Base-by-base conservation (phyloP, 2,329 filamentous ascomycete species). In the Calonectria montana region DNA sequence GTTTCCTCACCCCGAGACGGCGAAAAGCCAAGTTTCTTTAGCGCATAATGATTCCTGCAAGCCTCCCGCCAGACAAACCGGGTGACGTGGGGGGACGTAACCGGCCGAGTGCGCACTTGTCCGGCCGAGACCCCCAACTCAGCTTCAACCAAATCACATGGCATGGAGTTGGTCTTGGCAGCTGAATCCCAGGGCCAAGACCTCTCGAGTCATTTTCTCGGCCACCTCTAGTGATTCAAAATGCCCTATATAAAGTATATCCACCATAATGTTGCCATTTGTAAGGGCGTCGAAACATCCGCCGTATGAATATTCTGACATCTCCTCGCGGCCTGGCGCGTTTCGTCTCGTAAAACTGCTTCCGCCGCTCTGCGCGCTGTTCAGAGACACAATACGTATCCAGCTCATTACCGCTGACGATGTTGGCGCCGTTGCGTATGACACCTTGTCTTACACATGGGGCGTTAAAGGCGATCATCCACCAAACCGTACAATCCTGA, bases 381-480 rank as follows among this genome's bases (percentile, higher is more conserved):
- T 74, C 7, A 48, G 71, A 23, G 75, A 78, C 10, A 81, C 75
- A 1, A 12, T 80, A 6, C 79, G 79, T 4, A 74, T 82, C 27
- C 70, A 80, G 23, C 69, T 83, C 31, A n/a, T 80, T 31, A 77
- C 80, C 45, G 72, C 55, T 6, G 70, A 76, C 57, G 65, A 77
- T 18, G 76, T 75, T 47, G 69, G 48, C 3, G 48, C 47, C 10
- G 37, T 64, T 7, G 23, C 61, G 7, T 82, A 81, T 50, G 78
- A 82, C 43, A 76, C 81, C 16, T 76, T 83, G 16, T 82, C 80
- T 3, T 83, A 83, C 47, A 73, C 73, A 4, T 83, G 80, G 81
- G 76, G 72, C n/a, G 72, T 70, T 6, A 71, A 75, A 2, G 37
- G 55, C 0, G 15, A 53, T 3, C 23, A 48, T n/a, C 41, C 31